phyloP scores from a whole-genome alignment of 352 stramenopile genomes.

The Achlya hypogyna region DNA sequence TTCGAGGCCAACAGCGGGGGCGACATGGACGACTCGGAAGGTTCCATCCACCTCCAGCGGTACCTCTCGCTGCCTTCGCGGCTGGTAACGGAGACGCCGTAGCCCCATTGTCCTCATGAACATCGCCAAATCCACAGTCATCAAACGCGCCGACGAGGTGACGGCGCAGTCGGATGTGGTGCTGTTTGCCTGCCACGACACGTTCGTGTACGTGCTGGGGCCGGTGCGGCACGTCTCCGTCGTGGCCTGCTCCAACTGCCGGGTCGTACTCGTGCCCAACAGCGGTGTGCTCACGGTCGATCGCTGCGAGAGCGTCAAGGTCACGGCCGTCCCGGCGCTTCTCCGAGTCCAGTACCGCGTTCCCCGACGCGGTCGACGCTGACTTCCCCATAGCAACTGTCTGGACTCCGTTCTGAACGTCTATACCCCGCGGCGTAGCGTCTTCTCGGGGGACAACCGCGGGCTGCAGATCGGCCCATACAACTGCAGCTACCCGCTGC shows the following conservation, averaged over 20 bases:
- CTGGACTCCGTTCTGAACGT: slow-evolving; percentile 87
- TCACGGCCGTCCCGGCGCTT: slow-evolving; percentile 80
- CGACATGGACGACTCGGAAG: slow-evolving; percentile 8
- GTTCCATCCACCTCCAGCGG: background rate
- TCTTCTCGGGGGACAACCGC: slow-evolving; percentile 93
- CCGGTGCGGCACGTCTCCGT: slow-evolving; percentile 91
- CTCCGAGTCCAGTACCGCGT: slow-evolving; percentile 66
- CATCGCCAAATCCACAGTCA: slow-evolving; percentile 66
- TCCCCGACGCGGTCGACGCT: background rate
- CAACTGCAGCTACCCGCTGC: slow-evolving; percentile 91
- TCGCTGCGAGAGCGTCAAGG: slow-evolving; percentile 90
- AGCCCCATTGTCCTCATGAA: background rate
- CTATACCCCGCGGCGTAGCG: slow-evolving; percentile 85
- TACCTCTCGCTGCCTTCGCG: background rate
- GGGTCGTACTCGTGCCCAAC: slow-evolving; percentile 91
- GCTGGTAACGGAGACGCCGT: background rate
- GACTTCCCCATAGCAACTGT: slow-evolving; percentile 77
- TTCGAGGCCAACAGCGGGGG: background rate
- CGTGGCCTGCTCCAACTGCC: slow-evolving; percentile 91
- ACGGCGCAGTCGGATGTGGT: slow-evolving; percentile 45
- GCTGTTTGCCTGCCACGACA: slow-evolving; percentile 90
- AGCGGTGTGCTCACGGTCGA: slow-evolving; percentile 89
- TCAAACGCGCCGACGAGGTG: slow-evolving; percentile 67
- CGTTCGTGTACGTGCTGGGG: slow-evolving; percentile 92
- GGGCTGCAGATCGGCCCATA: slow-evolving; percentile 92